Evolutionary conservation across 2,329 filamentous ascomycete species (phyloP).

Genomic region (Sporothrix pseudoabietina): DNA sequence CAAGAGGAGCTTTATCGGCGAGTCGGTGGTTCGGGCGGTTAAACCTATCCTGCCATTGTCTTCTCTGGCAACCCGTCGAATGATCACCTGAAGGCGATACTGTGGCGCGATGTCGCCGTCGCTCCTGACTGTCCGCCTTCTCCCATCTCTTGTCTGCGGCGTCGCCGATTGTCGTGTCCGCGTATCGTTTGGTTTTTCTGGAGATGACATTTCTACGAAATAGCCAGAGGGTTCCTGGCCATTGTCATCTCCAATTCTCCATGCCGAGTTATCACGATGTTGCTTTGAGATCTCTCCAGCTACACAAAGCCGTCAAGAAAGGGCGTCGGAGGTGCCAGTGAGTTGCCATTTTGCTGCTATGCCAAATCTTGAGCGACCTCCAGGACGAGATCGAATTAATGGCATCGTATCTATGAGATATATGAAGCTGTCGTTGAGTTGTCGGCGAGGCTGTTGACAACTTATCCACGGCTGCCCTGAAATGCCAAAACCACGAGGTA

Average conservation of each 20-base stretch:
- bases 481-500: neutral
- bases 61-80: neutral
- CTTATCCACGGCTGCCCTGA: neutral
- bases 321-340: too few species aligned
- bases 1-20: neutral
- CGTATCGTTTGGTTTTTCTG: neutral
- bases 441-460: neutral
- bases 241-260: neutral
- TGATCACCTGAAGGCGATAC: conserved; percentile 1
- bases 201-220: neutral
- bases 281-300: neutral
- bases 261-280: neutral
- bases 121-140: neutral
- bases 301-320: neutral
- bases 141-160: conserved; percentile 1
- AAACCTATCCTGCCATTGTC: too few species aligned
- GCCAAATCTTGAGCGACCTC: neutral
- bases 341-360: too few species aligned
- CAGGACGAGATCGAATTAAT: neutral
- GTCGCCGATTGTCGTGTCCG: neutral
- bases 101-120: neutral
- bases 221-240: neutral
- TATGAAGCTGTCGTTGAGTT: neutral
- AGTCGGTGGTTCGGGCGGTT: conserved; percentile 1
- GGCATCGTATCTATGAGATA: neutral